Evolutionary conservation across 495 filamentous ascomycete species (phyloP), one percentile per base, ranked within the genome.

Genomic region (Penicillium argentinense): DNA sequence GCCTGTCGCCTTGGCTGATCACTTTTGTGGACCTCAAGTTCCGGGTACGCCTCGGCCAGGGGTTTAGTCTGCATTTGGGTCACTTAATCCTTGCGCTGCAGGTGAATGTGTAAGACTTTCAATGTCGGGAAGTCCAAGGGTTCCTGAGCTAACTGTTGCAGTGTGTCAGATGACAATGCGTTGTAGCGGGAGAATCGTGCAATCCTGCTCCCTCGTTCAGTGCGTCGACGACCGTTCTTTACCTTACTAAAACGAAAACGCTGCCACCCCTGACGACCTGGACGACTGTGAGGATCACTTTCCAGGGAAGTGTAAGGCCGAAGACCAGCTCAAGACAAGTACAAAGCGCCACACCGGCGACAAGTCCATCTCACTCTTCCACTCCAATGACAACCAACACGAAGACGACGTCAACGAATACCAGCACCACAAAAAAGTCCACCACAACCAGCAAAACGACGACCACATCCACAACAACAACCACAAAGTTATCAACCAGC

Each of bases 21-120:
- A 47, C 1, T 42, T 41, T n/a, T 59, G 56, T 41, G 56, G 56
- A 14, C 56, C 56, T 3, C 56, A 53, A 9, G 52, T 56, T 13
- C 52, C 56, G 11, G 52, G 56, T 5, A 49, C 56, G 9, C 18
- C 27, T 7, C 43, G 45, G 11, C 56, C 56, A 2, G 9, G 1
- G 9, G 26, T 30, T 5, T 53, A 42, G 29, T 19, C 33, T 0
- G n/a, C 34, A 3, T 25, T 59, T 5, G 5, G 34, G n/a, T 17
- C 25, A 18, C 9, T 59, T n/a, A 59, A 56, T 29, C 53, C 45
- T 3, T 59, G 56, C 11, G 52, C 47, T 6, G 11, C 16, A 2
- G 42, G 28, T 18, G 36, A 59, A 42, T 59, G 48, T 45, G 52
- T 59, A 40, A 42, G 56, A 45, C 12, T 9, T 23, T 9, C 4